A percentile compares a stretch with the other conserved stretches of the same genome.
These are phyloP conservation scores for Penicillium coffeae DNA, from an alignment of 495 filamentous ascomycete species.

Conservation along the genomic window DNA sequence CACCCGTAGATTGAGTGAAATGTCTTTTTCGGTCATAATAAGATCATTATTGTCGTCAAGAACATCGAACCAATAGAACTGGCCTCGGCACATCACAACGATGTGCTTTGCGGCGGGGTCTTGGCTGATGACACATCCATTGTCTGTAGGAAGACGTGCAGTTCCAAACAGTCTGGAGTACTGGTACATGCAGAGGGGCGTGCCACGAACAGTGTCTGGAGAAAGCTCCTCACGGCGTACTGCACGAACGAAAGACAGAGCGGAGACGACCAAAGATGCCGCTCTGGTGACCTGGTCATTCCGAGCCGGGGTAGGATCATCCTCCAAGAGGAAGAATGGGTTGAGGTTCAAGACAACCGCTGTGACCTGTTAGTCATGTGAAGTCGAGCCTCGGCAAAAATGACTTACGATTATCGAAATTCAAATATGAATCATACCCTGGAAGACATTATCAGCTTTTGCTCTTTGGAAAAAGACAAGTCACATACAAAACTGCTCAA, in stretches of 20 bases:
- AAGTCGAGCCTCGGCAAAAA: neutral
- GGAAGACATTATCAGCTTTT: conserved; percentile 3
- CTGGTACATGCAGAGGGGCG: conserved; percentile 94
- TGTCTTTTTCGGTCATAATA: conserved; percentile 96
- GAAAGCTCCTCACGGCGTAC: conserved; percentile 90
- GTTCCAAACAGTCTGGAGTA: conserved; percentile 96
- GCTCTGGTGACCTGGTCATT: conserved; percentile 96
- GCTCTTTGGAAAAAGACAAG: neutral
- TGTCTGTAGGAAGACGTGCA: conserved; percentile 88
- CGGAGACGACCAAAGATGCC: conserved; percentile 86
- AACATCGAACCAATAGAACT: conserved; percentile 99
- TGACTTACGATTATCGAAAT: conserved; percentile 83
- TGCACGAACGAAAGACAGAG: conserved; percentile 87
- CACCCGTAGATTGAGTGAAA: conserved; percentile 86
- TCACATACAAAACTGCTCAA: conserved; percentile 94
- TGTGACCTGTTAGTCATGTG: conserved; percentile 12
- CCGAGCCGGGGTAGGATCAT: conserved; percentile 92
- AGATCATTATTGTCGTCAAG: conserved; percentile 89
- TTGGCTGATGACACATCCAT: conserved; percentile 94
- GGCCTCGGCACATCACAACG: conserved; percentile 90
- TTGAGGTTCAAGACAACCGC: conserved; percentile 95
- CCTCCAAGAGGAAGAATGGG: conserved; percentile 95
- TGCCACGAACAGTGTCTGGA: conserved; percentile 78
- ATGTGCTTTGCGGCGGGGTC: conserved; percentile 85
- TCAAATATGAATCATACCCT: conserved; percentile 99